Conservation (phyloP, 208 protist species). For the Leishmania lainsoni region DNA sequence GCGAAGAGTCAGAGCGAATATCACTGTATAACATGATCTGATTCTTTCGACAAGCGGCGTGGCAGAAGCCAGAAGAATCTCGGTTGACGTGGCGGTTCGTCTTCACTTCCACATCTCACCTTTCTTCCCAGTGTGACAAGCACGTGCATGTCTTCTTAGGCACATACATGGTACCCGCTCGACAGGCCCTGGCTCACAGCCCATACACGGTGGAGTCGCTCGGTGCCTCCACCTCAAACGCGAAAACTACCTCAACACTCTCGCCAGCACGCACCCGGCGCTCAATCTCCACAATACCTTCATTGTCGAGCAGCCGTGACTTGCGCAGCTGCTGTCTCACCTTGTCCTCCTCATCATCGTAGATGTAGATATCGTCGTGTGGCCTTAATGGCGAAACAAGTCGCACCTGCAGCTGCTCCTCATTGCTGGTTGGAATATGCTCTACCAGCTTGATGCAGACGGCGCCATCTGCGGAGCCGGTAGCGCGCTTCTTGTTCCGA, state of each 20-base stretch:
- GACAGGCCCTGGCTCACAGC: slow-evolving; percentile 1
- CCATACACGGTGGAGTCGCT: slow-evolving; percentile 27
- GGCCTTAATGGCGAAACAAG: slow-evolving; percentile 27
- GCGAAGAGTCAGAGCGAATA: background rate
- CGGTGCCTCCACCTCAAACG: slow-evolving; percentile 32
- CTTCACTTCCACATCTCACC: background rate
- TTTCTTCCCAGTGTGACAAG: background rate
- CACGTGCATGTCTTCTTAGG: background rate
- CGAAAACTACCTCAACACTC: slow-evolving; percentile 25
- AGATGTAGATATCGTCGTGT: slow-evolving; percentile 33
- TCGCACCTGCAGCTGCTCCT: slow-evolving; percentile 35
- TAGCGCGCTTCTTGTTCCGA: slow-evolving; percentile 30
- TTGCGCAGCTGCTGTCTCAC: slow-evolving; percentile 26
- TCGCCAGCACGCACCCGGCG: slow-evolving; percentile 22
- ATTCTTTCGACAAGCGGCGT: background rate
- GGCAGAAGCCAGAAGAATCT: background rate
- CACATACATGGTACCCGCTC: background rate
- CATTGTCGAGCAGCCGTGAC: slow-evolving; percentile 22
- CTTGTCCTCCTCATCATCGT: slow-evolving; percentile 26
- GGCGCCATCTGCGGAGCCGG: slow-evolving; percentile 4
- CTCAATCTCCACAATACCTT: slow-evolving; percentile 34
- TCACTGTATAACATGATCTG: background rate
- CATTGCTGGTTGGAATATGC: slow-evolving; percentile 32
- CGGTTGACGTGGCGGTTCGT: background rate
- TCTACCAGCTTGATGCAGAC: slow-evolving; percentile 28